Conservation (phyloP, 441 rosid genomes). For the Mallotus japonicus region DNA sequence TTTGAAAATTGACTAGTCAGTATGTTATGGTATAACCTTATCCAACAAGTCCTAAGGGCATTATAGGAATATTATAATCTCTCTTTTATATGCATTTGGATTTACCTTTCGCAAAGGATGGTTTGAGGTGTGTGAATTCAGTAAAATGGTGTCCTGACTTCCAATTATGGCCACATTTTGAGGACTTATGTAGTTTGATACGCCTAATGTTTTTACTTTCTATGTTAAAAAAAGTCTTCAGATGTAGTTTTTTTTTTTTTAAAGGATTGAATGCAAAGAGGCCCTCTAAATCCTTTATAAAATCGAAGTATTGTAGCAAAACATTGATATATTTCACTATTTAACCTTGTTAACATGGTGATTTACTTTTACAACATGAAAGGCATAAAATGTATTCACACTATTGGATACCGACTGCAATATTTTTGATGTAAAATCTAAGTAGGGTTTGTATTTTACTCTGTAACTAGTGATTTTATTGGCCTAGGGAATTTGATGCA, state of each 20-base stretch:
- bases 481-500: background rate
- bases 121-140: background rate
- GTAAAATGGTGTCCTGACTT: background rate
- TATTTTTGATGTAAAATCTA: background rate
- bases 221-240: background rate
- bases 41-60: background rate
- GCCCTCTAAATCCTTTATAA: background rate
- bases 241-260: background rate
- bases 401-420: background rate
- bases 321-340: no score
- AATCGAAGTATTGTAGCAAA: background rate
- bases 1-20: no score
- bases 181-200: no score
- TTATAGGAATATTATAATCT: background rate
- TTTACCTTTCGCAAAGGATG: background rate
- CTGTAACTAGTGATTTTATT: background rate
- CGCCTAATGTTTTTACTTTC: background rate
- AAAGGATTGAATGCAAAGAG: background rate
- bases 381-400: background rate
- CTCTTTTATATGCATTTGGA: background rate
- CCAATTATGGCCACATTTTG: background rate
- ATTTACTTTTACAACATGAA: background rate
- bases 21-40: background rate
- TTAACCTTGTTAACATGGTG: background rate
- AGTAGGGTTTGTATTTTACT: background rate